Base-by-base conservation (phyloP, 2,329 filamentous ascomycete genomes). In the Aurifilum marmelostoma region DNA sequence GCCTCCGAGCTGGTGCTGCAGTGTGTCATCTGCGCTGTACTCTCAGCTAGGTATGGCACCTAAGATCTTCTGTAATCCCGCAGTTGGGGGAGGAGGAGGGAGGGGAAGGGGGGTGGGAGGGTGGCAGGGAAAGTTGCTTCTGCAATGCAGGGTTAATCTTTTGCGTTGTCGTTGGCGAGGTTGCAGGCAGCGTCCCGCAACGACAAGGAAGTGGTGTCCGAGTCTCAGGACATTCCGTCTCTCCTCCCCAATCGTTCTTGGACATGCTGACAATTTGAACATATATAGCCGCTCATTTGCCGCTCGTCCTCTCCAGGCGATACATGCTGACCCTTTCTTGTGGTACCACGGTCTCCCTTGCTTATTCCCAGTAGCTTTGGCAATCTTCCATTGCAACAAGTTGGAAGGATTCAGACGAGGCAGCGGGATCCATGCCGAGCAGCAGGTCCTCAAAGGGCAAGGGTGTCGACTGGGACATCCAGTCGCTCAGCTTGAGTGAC, bases 401-500 rank as follows among this genome's bases (percentile, higher is more conserved):
- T n/a, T n/a, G n/a, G n/a, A n/a, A n/a, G n/a, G n/a, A n/a, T n/a
- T n/a, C n/a, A 47, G 41, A 34, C 4, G 34, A 34, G 27, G n/a
- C n/a, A 68, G 63, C 18, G 21, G 24, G 41, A 41, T 37, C 47
- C 67, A 71, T 71, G 69, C 14, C 61, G 29, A 39, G 18, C 21
- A 52, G 52, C 6, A 66, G 59, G 29, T 54, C 66, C n/a, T 32
- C 58, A 58, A 68, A 54, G 8, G 56, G 27, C 39, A 14, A 43
- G 11, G 3, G 37, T 34, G 2, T 41, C 14, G 34, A 58, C 16
- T 34, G 18, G 34, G 37, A 54, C 37, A 47, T 16, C 12, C 63
- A 65, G 52, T 64, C 62, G 56, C 59, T 66, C 32, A 68, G 39
- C 52, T 54, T 70, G 52, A 59, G 47, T 29, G 68, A 65, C 3